phyloP scores from a whole-genome alignment of 352 stramenopile species.

The Pythium biforme region DNA sequence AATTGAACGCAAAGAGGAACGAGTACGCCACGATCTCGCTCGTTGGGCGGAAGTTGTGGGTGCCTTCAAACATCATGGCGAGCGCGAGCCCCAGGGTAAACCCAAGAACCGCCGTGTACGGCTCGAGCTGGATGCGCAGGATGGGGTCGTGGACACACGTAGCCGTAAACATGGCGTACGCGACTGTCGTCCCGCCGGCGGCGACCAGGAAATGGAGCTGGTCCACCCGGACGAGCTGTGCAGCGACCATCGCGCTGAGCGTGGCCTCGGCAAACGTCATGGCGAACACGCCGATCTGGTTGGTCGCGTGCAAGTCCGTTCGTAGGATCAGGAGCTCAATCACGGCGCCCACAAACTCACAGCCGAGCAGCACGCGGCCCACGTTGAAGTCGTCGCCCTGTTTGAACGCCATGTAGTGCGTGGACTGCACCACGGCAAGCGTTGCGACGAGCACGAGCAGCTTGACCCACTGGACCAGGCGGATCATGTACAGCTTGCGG shows the following conservation, averaged over 20 bases:
- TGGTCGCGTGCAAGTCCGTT: background rate
- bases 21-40: background rate
- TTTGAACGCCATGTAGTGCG: background rate
- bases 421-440: background rate
- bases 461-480: background rate
- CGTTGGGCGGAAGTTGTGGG: background rate
- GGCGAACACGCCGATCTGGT: background rate
- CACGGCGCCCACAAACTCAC: background rate
- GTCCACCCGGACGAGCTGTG: conserved; percentile 1
- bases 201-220: background rate
- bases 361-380: background rate
- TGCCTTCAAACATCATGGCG: background rate
- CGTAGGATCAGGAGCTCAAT: background rate
- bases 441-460: conserved; percentile 4
- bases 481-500: background rate
- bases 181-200: background rate
- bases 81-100: background rate
- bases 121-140: too few species aligned
- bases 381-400: background rate
- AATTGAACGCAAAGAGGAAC: background rate
- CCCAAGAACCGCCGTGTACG: background rate
- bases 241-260: conserved; percentile 5
- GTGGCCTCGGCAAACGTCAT: conserved; percentile 1
- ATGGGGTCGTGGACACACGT: too few species aligned
- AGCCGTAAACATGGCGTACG: background rate